Evolutionary conservation across 176 grass and related monocot genomes (phyloP).

Genomic region (Hordeum marinum): DNA sequence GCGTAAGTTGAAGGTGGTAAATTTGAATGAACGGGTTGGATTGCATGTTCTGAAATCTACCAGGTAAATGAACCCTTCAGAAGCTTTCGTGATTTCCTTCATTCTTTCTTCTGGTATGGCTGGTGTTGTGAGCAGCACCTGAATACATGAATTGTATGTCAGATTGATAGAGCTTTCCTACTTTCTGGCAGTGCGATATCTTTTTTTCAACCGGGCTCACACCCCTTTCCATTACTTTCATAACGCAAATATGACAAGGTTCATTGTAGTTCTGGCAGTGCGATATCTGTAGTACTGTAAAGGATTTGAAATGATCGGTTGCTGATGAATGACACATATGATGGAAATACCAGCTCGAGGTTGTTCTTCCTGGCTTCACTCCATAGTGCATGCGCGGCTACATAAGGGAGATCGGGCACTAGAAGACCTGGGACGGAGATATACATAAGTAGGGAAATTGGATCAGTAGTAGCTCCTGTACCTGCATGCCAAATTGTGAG

Average conservation of each 20-base stretch:
- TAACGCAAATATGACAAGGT: too few species aligned
- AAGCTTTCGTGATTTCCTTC: conserved; percentile 48
- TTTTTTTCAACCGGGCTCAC: too few species aligned
- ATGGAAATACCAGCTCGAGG: conserved; percentile 55
- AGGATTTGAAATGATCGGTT: not conserved
- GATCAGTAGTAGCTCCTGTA: not conserved
- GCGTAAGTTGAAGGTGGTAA: not conserved
- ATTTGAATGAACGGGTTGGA: not conserved
- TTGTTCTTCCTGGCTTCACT: conserved; percentile 54
- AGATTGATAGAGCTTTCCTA: not conserved
- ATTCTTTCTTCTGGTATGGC: conserved; percentile 45
- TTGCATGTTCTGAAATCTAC: conserved; percentile 17
- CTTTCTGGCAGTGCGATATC: not conserved
- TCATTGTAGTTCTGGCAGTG: not conserved
- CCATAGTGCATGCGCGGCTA: conserved; percentile 5
- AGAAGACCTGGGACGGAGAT: conserved; percentile 44
- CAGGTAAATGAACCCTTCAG: conserved; percentile 68
- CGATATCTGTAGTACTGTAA: not conserved
- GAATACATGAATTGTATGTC: not conserved
- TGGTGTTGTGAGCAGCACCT: conserved; percentile 81
- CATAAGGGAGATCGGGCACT: conserved; percentile 69
- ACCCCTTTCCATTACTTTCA: too few species aligned
- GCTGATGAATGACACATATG: not conserved
- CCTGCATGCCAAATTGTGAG: not conserved
- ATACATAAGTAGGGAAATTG: not conserved